A percentile compares a stretch with the other conserved stretches of the same genome.
Conservation (phyloP, 2,329 filamentous ascomycete genomes). For the Fusarium concolor region DNA sequence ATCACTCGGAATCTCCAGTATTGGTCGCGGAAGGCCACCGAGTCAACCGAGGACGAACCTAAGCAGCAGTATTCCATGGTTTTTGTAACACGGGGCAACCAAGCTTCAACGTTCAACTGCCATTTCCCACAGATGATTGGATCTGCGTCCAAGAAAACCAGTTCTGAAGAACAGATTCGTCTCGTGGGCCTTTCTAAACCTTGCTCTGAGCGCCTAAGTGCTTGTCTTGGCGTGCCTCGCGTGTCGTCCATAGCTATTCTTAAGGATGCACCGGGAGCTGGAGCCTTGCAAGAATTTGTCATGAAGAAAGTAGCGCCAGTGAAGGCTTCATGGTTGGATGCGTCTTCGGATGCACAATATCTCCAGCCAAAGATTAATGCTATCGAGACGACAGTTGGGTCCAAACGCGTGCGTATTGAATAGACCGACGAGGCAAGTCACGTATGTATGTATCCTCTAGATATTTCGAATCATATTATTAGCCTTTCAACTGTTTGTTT, state of each 20-base stretch:
- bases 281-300: conserved; percentile 68
- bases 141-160: conserved; percentile 59
- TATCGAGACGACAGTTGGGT: conserved; percentile 52
- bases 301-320: conserved; percentile 63
- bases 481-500: background rate
- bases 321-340: conserved; percentile 64
- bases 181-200: conserved; percentile 72
- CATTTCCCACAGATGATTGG: conserved; percentile 69
- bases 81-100: conserved; percentile 69
- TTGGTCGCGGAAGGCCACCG: conserved; percentile 42
- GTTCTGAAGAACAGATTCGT: conserved; percentile 58
- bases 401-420: conserved; percentile 44
- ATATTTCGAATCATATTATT: background rate
- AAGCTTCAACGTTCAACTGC: conserved; percentile 67
- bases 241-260: conserved; percentile 73
- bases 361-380: conserved; percentile 51
- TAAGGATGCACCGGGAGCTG: conserved; percentile 66
- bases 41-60: background rate
- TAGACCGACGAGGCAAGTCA: background rate
- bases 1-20: conserved; percentile 70
- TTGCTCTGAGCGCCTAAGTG: conserved; percentile 67
- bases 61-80: conserved; percentile 60
- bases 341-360: conserved; percentile 42
- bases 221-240: conserved; percentile 69
- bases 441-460: conserved; percentile 5